phyloP scores from a whole-genome alignment of 2,329 filamentous ascomycete genomes.

The Elsinoe arachidis region DNA sequence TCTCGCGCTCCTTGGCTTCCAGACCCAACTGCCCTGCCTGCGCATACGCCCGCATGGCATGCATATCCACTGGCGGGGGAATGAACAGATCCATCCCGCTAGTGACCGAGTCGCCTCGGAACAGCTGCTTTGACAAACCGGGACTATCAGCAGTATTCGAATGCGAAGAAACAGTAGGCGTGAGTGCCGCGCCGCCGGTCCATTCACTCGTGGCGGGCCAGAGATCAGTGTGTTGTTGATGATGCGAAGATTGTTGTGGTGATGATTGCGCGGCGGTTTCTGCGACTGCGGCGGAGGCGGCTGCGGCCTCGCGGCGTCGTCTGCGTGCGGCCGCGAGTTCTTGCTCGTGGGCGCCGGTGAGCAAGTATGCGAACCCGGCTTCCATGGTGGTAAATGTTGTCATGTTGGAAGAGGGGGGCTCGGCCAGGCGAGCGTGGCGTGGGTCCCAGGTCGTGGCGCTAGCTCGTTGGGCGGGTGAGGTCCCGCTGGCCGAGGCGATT shows the following conservation, averaged over 20 bases:
- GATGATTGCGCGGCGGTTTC: background rate
- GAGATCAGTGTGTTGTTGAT: background rate
- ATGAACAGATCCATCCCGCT: constrained; percentile 5
- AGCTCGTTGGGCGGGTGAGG: background rate
- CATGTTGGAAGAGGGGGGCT: background rate
- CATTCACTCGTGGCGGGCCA: constrained; percentile 1
- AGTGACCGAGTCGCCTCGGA: constrained; percentile 1
- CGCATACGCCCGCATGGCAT: background rate
- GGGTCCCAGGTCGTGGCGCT: background rate
- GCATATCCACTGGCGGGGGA: background rate
- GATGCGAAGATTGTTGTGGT: background rate
- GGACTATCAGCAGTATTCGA: background rate
- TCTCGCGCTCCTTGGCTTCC: background rate
- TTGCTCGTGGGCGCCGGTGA: constrained; percentile 6
- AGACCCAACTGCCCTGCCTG: background rate
- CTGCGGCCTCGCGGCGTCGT: background rate
- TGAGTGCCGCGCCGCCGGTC: background rate
- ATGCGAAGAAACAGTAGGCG: background rate
- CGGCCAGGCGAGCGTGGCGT: background rate
- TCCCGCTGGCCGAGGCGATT: constrained; percentile 7
- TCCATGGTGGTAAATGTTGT: constrained; percentile 9
- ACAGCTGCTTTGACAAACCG: background rate
- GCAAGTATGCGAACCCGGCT: constrained; percentile 10
- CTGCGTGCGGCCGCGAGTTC: background rate
- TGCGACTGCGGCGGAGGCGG: background rate